phyloP scores from a whole-genome alignment of 768 basidiomycete species.

The Boletus coccyginus region DNA sequence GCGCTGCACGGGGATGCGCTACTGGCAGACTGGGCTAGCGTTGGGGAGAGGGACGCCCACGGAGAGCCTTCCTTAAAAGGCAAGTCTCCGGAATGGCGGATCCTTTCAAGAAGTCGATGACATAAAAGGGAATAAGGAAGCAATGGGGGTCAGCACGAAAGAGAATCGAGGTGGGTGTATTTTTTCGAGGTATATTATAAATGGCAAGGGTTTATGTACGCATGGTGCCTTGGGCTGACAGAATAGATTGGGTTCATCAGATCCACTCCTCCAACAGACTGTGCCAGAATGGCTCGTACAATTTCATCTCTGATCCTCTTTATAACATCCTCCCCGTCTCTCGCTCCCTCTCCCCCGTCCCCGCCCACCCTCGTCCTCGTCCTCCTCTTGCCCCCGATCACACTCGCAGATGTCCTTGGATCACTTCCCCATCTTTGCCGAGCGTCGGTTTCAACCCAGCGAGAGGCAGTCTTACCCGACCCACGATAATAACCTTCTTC shows the following conservation, averaged over 20 bases:
- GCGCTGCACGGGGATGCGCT: not conserved
- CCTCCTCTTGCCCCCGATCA: slow-evolving; percentile 1
- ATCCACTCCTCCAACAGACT: slow-evolving; percentile 7
- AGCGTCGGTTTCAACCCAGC: slow-evolving; percentile 31
- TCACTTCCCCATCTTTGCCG: slow-evolving; percentile 32
- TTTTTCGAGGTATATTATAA: not conserved
- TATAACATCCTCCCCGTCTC: slow-evolving; percentile 24
- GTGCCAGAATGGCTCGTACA: slow-evolving; percentile 17
- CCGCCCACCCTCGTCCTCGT: not conserved
- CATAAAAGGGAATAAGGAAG: slow-evolving; percentile 18
- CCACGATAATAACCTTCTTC: slow-evolving; percentile 26
- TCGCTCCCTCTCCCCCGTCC: slow-evolving; percentile 11
- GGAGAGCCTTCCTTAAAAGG: slow-evolving; percentile 8
- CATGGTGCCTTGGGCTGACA: slow-evolving; percentile 2
- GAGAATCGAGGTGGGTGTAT: not conserved
- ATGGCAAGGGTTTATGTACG: not conserved
- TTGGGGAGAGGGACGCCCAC: not conserved
- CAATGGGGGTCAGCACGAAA: not conserved
- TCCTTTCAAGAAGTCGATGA: slow-evolving; percentile 15
- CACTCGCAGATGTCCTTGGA: slow-evolving; percentile 28
- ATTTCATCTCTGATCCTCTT: slow-evolving; percentile 31
- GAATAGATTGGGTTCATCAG: slow-evolving; percentile 26
- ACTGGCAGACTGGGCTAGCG: not conserved
- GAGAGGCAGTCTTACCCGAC: slow-evolving; percentile 22
- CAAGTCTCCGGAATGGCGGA: slow-evolving; percentile 9